Base-by-base conservation (phyloP, 1,139 yeast species). In the Candida sp. region DNA sequence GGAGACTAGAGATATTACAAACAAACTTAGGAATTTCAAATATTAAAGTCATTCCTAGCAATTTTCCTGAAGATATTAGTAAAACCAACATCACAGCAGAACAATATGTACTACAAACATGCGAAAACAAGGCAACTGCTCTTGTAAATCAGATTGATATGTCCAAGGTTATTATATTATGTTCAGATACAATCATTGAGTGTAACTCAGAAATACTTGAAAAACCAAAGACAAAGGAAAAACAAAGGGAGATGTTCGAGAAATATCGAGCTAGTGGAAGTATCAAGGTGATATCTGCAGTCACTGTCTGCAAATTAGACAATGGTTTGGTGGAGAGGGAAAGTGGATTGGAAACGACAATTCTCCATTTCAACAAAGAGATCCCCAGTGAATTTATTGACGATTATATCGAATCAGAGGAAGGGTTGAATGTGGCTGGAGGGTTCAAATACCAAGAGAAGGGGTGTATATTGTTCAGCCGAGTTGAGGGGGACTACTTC, bases 101-200 rank as follows among this genome's bases (percentile, higher is more conserved):
- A 39, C 80, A 77, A 55, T 93, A 93, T 61, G 97, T 88, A 0
- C 55, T 62, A 32, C 73, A 76, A 37, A 93, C 98, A 0, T 86
- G 96, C 1, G 61, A 65, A 15, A 79, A 75, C 27, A 93, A 93
- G 43, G 63, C 62, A 1, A 51, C 53, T 7, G 79, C 79, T 12
- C 87, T 88, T 0, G 68, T 83, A 51, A 58, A 66, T 29, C 45
- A 55, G 11, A 42, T 38, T 21, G 43, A 49, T 11, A 5, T 12
- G 19, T n/a, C 34, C 6, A 44, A 45, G 6, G 32, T 46, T 2
- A 56, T 87, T 2, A 65, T 82, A 4, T 55, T 87, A 4, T 81
- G 95, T 1, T 93, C 97, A n/a, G 98, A 95, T 57, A 89, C 97
- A 0, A 77, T 93, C 7, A 79, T 91, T n/a, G 80, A 81, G 22